Percentiles rank a stretch among this genome's conserved stretches.
Evolutionary conservation across 108 stramenopile genomes (phyloP).

Genomic region (Nannochloropsis granulata): DNA sequence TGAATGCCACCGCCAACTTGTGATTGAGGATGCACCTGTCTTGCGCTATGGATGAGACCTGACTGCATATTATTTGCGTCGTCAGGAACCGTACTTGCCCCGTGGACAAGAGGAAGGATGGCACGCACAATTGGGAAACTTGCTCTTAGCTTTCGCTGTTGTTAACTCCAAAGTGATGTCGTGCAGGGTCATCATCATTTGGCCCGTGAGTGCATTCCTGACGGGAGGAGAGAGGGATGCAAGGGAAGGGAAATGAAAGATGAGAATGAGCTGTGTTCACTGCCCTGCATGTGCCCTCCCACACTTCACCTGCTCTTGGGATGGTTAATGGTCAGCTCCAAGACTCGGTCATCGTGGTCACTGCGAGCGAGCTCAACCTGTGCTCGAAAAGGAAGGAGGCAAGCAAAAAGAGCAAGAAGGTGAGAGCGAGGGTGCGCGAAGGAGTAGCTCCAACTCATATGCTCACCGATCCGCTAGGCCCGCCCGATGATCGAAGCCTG

Average conservation of each 20-base stretch:
- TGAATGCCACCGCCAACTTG: no score
- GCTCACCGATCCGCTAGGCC: no score
- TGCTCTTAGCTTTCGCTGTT: background rate
- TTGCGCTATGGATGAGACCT: no score
- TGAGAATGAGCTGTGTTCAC: background rate
- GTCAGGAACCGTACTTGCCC: no score
- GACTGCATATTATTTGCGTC: no score
- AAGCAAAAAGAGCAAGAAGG: no score
- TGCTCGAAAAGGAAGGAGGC: background rate
- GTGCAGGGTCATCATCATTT: background rate
- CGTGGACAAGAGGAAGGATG: no score
- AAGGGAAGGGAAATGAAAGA: no score
- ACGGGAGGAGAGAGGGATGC: background rate
- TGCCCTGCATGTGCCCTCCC: background rate
- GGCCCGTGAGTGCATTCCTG: background rate
- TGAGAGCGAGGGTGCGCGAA: no score
- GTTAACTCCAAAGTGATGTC: background rate
- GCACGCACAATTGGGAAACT: background rate
- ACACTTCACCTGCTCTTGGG: background rate
- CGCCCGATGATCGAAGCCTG: no score
- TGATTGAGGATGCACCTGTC: no score
- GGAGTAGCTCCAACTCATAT: no score
- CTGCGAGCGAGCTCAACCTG: background rate
- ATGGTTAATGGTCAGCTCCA: background rate
- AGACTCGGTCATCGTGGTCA: background rate